Base-by-base conservation (phyloP, 768 basidiomycete species). In the Russula ochroleuca region DNA sequence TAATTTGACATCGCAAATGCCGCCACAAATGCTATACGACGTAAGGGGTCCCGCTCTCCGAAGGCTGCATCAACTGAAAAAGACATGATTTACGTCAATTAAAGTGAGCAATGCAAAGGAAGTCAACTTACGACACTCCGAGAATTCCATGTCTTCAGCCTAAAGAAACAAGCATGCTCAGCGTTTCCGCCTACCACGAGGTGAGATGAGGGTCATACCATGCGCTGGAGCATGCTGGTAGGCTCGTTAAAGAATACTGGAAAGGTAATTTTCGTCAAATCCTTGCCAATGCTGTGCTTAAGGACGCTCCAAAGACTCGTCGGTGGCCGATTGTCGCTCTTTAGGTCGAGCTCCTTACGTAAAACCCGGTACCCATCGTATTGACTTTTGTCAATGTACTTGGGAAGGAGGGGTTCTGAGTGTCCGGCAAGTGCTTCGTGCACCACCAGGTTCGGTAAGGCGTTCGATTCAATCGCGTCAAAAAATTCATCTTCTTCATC, bases 1-100 rank as follows among this genome's bases (percentile, higher is more conserved):
- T 98, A 98, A 76, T 98, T 98, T 33, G 91, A 92, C 93, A 97
- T 97, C 2, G 94, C 95, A 73, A 98, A 98, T 1, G 94, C 95
- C 21, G 90, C 93, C 17, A 98, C 93, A 70, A 86, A 98, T 2
- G 94, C 94, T 56, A 97, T 84, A 3, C 95, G 84, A 59, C 85
- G 83, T 50, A 90, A 81, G 1, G 92, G 85, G 70, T 97, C 91
- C 28, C 72, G 72, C 71, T 95, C 90, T 48, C 78, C 79, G 9
- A 84, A 85, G 28, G 95, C 95, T 8, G 90, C 87, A 69, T 97
- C 94, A 70, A 98, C 89, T 92, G 38, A 23, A 43, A 19, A 21
- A 10, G 2, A 33, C 28, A 60, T 15, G 23, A 45, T 19, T 40
- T 31, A 40, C 13, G 41, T 23, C 50, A 45, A 17, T 13, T 19